Evolutionary conservation across 169 alveolate genomes (phyloP), one percentile per base, ranked within the genome.

Genomic region (Eimeria necatrix): DNA sequence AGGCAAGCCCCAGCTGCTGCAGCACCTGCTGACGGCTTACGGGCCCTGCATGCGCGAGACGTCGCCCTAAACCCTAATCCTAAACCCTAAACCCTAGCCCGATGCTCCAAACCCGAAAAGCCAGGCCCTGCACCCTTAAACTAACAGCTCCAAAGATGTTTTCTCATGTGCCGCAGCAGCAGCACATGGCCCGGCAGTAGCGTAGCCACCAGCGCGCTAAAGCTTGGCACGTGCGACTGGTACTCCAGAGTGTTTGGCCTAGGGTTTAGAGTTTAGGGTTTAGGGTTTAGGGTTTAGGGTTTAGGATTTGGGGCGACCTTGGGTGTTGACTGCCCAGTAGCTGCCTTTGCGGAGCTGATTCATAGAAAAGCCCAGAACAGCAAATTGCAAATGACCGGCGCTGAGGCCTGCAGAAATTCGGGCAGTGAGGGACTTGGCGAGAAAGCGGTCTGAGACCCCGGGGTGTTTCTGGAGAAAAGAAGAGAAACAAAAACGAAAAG

Each of bases 271-370:
- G n/a, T 8, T 78, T 56, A 56, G 22, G 20, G 68, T 56, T 56
- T 56, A 56, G 68, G 12, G n/a, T 32, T 32, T 32, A 32, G 41
- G 41, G n/a, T 8, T 78, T 56, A 56, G 22, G 20, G 68, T 56
- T 56, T 56, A 56, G 68, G 12, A 3, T 2, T 18, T 10, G 20
- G 68, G 68, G 22, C 2, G 68, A 78, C 88, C 46, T 18, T 56
- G 12, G 3, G 48, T 18, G 60, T 51, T 22, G 24, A 78, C n/a
- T 61, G 48, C 48, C 88, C 88, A 78, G 88, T 51, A 78, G 48
- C 68, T 10, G 88, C 88, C 88, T 7, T 51, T 46, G 6, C 88
- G n/a, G n/a, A 78, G 70, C 41, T 78, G 88, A 4, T 26, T 10
- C 32, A 78, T 56, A 78, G 88, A 78, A 4, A 51, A 56, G 5